phyloP scores from a whole-genome alignment of 257 asterid species.

The Verbascum thapsus region DNA sequence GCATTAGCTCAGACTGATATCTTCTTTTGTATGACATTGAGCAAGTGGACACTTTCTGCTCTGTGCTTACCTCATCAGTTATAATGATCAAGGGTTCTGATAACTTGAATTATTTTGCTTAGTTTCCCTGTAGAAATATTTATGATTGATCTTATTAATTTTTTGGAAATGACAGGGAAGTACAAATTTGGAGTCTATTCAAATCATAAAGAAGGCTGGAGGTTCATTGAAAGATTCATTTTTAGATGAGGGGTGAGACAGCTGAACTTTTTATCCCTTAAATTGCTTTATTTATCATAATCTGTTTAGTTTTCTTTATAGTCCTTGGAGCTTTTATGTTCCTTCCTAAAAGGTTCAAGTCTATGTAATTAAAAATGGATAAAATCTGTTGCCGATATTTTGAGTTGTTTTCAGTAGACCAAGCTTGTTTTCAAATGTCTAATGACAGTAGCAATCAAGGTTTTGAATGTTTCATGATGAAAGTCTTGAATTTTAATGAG shows the following conservation, averaged over 20 bases:
- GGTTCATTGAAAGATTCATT: slow-evolving; percentile 87
- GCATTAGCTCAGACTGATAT: background rate
- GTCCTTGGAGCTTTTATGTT: background rate
- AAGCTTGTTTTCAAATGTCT: background rate
- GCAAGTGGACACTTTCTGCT: background rate
- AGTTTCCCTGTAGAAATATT: slow-evolving; percentile 7
- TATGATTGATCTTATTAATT: slow-evolving; percentile 11
- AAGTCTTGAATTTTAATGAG: background rate
- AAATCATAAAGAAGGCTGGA: slow-evolving; percentile 91
- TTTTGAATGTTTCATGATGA: background rate
- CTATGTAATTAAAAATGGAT: background rate
- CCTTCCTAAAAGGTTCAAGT: background rate
- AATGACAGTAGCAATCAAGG: background rate
- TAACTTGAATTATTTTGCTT: background rate
- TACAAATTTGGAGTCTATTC: slow-evolving; percentile 88
- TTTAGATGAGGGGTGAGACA: slow-evolving; percentile 80
- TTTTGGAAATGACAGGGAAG: slow-evolving; percentile 70
- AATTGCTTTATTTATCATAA: background rate
- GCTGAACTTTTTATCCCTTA: background rate
- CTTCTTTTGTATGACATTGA: background rate
- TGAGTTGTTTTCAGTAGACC: background rate
- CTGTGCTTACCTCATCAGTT: slow-evolving; percentile 2
- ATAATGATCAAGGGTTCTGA: background rate
- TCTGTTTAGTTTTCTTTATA: background rate
- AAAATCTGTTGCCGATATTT: background rate